phyloP scores from a whole-genome alignment of 2,329 filamentous ascomycete genomes.

The Aspergillus sp. region DNA sequence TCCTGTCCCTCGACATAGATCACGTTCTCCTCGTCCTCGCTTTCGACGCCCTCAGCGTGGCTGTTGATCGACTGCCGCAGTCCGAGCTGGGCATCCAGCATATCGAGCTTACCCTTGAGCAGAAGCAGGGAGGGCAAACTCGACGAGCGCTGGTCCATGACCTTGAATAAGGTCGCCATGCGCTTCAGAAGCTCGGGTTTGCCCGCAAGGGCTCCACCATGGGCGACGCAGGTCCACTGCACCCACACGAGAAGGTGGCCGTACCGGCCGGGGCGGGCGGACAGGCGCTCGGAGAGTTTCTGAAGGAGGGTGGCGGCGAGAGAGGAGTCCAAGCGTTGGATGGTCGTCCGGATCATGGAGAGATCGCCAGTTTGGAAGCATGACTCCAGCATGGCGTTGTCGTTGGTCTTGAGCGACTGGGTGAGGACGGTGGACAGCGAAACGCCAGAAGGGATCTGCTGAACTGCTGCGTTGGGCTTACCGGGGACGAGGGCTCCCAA shows the following conservation, averaged over 20 bases:
- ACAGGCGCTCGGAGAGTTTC: slow-evolving; percentile 81
- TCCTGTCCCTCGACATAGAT: slow-evolving; percentile 86
- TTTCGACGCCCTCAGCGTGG: slow-evolving; percentile 35
- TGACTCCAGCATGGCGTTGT: slow-evolving; percentile 83
- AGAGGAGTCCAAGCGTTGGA: slow-evolving; percentile 82
- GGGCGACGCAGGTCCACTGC: slow-evolving; percentile 88
- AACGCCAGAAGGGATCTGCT: slow-evolving; percentile 66
- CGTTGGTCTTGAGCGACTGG: slow-evolving; percentile 89
- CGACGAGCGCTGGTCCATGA: slow-evolving; percentile 80
- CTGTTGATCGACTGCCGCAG: slow-evolving; percentile 69
- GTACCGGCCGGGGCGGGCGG: slow-evolving; percentile 82
- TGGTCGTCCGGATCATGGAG: slow-evolving; percentile 77
- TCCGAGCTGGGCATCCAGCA: slow-evolving; percentile 86
- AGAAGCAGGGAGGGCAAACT: slow-evolving; percentile 79
- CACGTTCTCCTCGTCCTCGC: slow-evolving; percentile 66
- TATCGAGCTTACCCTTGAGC: slow-evolving; percentile 91
- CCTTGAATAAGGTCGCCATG: slow-evolving; percentile 75
- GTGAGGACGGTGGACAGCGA: slow-evolving; percentile 90
- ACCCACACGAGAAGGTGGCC: slow-evolving; percentile 93
- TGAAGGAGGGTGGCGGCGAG: slow-evolving; percentile 76
- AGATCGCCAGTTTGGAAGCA: slow-evolving; percentile 80
- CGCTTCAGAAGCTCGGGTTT: slow-evolving; percentile 79
- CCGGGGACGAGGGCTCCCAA: slow-evolving; percentile 46
- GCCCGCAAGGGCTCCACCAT: slow-evolving; percentile 85
- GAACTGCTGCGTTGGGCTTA: slow-evolving; percentile 44